Evolutionary conservation across 345 rosid genomes (phyloP), one percentile per base, ranked within the genome.

Genomic region (Ceriops decandra): DNA sequence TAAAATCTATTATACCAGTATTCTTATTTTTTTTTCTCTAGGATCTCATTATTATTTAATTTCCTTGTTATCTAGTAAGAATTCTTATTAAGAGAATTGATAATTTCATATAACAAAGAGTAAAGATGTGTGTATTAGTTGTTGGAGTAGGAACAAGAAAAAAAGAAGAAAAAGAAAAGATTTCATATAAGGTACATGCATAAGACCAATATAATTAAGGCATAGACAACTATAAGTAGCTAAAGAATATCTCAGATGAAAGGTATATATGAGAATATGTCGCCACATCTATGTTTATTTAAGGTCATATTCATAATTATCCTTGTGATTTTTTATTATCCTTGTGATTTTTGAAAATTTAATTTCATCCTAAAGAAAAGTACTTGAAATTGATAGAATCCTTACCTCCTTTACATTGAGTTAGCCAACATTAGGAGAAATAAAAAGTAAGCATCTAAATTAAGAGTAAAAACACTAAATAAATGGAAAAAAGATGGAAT

Each of bases 41-140:
- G 16, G 19, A 56, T 67, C 26, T 7, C 36, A 27, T 52, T 21
- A 21, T 46, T 16, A 15, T 63, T 38, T 35, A 22, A 58, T 62
- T 62, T 62, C 57, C 5, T 57, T 22, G 20, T 9, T 58, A 32
- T 5, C 0, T 32, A 5, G 0, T 32, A 32, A 5, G 35, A 1
- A 32, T 13, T 70, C 16, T 32, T 70, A 70, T 74, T 70, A 74
- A 78, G 15, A 32, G 31, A 59, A 7, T 13, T 32, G 7, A 32
- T 5, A 5, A 32, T 32, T 52, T 52, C 57, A n/a, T 20, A 13
- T 16, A 32, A 27, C 7, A 6, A 1, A 32, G 35, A 65, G 32
- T 32, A 1, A 1, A 68, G 31, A 63, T 51, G 17, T 0, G 8
- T 65, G 42, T 1, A 5, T 32, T 31, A 31, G 0, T 31, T 5